Conservation (phyloP, 1,139 yeast genomes). For the Keqinozyma sinolaborantium region DNA sequence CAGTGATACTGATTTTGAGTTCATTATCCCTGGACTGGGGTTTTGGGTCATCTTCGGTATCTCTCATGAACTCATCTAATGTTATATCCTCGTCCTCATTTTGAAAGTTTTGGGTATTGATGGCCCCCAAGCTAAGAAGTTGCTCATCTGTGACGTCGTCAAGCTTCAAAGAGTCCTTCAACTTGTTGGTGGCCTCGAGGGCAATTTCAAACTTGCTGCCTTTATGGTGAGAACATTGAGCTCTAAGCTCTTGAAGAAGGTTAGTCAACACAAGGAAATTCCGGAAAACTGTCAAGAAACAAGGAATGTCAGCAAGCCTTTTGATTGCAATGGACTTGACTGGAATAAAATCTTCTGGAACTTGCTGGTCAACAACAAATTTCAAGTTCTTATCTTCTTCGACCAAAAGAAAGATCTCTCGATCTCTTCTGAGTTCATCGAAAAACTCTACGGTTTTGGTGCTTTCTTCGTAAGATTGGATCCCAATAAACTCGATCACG, state of each 20-base stretch:
- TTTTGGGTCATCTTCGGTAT: conserved; percentile 3
- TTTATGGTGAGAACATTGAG: conserved; percentile 1
- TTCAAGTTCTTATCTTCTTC: conserved; percentile 3
- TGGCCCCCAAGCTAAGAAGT: conserved; percentile 31
- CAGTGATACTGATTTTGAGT: conserved; percentile 20
- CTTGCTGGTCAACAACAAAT: conserved; percentile 7
- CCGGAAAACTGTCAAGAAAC: conserved; percentile 26
- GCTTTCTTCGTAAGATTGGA: conserved; percentile 10
- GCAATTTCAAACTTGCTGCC: conserved; percentile 10
- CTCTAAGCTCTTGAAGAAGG: conserved; percentile 11
- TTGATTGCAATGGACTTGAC: conserved; percentile 20
- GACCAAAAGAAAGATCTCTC: conserved; percentile 10
- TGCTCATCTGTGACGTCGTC: conserved; percentile 40
- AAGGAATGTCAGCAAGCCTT: conserved; percentile 21
- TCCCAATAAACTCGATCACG: conserved; percentile 29
- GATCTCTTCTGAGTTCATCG: conserved; percentile 17
- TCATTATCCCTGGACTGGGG: conserved; percentile 7
- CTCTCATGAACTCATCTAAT: conserved; percentile 12
- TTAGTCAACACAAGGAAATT: conserved; percentile 28
- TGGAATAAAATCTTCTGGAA: conserved; percentile 15
- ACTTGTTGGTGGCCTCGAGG: conserved; percentile 23
- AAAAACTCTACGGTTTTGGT: conserved; percentile 9
- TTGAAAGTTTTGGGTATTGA: conserved; percentile 16
- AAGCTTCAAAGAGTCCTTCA: conserved; percentile 34
- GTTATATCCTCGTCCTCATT: conserved; percentile 9